Percentiles rank a stretch among this genome's conserved stretches.
phyloP scores from a whole-genome alignment of 306 rosid species.

The Prunus dulcis region DNA sequence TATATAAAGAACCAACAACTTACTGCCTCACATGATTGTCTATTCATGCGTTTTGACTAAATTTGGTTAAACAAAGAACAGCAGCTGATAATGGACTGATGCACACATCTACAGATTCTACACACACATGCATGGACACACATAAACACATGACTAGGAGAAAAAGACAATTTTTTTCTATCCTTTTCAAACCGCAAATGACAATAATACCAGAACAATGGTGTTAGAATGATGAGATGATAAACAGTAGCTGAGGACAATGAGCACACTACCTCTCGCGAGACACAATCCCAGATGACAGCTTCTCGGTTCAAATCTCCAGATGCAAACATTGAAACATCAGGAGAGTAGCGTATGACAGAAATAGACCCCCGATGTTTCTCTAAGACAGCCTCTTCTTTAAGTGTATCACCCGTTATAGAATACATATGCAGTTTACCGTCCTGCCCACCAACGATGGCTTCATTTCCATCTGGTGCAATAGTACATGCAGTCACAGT shows the following conservation, averaged over 20 bases:
- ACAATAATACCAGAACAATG: not conserved
- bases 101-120: not conserved
- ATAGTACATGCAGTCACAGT: constrained; percentile 75
- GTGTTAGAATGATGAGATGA: not conserved
- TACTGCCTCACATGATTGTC: too few relatives aligned
- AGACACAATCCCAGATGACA: constrained; percentile 72
- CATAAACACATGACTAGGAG: not conserved
- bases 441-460: constrained; percentile 87
- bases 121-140: not conserved
- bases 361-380: constrained; percentile 90
- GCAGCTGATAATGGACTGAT: not conserved
- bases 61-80: not conserved
- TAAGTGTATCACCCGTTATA: constrained; percentile 62
- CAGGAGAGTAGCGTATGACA: constrained; percentile 85
- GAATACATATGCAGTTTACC: constrained; percentile 83
- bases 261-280: constrained; percentile 58
- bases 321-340: constrained; percentile 91
- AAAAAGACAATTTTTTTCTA: not conserved
- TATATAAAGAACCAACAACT: not conserved
- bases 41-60: not conserved
- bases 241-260: not conserved
- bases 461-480: constrained; percentile 94
- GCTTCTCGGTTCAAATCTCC: constrained; percentile 97
- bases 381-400: constrained; percentile 83
- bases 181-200: not conserved